Percentiles rank a stretch among this genome's conserved stretches.
Evolutionary conservation across 257 asterid species (phyloP).

Genomic region (Echites panduratus): DNA sequence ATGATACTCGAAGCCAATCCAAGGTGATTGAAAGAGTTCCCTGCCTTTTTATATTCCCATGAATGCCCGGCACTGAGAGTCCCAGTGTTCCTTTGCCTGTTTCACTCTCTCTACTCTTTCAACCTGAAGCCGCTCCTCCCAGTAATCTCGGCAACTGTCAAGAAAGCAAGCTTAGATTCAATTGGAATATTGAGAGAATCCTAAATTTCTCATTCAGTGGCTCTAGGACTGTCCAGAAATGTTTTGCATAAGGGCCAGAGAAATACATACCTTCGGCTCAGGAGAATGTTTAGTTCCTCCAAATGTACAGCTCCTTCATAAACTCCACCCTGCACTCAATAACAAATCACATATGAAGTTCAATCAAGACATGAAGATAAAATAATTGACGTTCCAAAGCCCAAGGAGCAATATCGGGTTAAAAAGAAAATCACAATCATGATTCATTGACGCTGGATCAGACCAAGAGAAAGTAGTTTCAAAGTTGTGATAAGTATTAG

Average conservation of each 20-base stretch:
- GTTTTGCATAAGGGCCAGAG: not conserved
- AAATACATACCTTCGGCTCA: slow-evolving; percentile 50
- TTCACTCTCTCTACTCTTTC: slow-evolving; percentile 65
- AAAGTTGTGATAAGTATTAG: not conserved
- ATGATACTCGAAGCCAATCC: not conserved
- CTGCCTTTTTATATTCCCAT: slow-evolving; percentile 48
- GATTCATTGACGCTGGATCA: not conserved
- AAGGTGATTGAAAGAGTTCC: not conserved
- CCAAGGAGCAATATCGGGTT: not conserved
- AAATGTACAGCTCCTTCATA: slow-evolving; percentile 65
- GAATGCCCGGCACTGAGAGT: slow-evolving; percentile 64
- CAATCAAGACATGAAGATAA: not conserved
- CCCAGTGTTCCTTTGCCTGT: slow-evolving; percentile 94
- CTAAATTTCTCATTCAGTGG: not conserved
- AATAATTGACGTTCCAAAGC: not conserved
- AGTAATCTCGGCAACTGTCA: slow-evolving; percentile 70
- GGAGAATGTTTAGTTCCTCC: slow-evolving; percentile 80
- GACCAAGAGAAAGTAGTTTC: not conserved
- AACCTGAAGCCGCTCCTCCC: slow-evolving; percentile 61
- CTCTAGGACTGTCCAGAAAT: not conserved
- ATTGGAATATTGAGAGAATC: not conserved
- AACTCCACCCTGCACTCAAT: slow-evolving; percentile 48
- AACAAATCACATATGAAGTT: not conserved
- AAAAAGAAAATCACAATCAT: not conserved
- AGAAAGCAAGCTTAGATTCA: not conserved